Percentiles rank a stretch among this genome's conserved stretches.
These are phyloP conservation scores for Cordyceps militaris DNA, from an alignment of 2,329 filamentous ascomycete genomes.

Conservation along the genomic window DNA sequence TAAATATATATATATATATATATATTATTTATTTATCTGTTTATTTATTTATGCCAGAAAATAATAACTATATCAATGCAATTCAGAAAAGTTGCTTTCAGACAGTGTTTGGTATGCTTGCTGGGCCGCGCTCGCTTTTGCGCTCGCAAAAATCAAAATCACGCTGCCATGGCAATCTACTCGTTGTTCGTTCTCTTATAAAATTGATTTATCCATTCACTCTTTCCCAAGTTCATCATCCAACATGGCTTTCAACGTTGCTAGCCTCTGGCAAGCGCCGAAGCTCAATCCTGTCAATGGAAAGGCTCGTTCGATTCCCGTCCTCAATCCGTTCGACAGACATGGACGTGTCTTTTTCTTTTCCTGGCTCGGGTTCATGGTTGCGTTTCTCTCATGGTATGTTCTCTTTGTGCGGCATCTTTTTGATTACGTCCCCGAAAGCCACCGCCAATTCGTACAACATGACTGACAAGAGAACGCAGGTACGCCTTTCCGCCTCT, in stretches of 20 bases:
- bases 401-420: conserved; percentile 5
- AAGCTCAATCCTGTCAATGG: conserved; percentile 77
- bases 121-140: neutral
- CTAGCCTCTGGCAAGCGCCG: conserved; percentile 38
- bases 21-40: too few species aligned
- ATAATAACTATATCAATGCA: neutral
- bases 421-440: too few species aligned
- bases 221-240: neutral
- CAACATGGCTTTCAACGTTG: conserved; percentile 24
- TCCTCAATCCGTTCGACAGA: conserved; percentile 68
- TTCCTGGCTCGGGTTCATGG: conserved; percentile 78
- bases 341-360: conserved; percentile 90
- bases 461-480: neutral
- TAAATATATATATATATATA: too few species aligned
- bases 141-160: neutral
- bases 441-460: neutral
- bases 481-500: conserved; percentile 80
- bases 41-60: neutral
- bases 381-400: conserved; percentile 78
- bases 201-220: too few species aligned
- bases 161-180: neutral
- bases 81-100: neutral
- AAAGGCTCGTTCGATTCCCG: conserved; percentile 73
- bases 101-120: neutral
- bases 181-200: neutral